These are phyloP conservation scores for Viola odorata DNA, from an alignment of 345 rosid genomes.

Conservation along the genomic window DNA sequence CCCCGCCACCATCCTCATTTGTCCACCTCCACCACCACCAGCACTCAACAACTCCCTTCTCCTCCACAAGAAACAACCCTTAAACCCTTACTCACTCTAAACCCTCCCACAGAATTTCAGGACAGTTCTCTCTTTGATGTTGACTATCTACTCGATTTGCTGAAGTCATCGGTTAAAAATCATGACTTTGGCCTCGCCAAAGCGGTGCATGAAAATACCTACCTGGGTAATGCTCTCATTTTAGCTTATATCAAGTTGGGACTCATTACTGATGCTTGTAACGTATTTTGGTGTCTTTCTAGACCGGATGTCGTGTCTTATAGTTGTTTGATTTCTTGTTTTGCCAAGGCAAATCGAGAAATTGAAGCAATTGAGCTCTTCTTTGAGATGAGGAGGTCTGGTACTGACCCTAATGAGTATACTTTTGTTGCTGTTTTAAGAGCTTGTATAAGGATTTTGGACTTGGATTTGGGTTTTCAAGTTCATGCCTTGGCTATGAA, in stretches of 20 bases:
- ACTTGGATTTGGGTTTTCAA: slow-evolving; percentile 46
- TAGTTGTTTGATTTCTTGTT: slow-evolving; percentile 54
- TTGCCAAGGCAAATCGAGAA: slow-evolving; percentile 47
- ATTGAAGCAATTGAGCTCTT: slow-evolving; percentile 49
- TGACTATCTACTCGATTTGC: slow-evolving; percentile 35
- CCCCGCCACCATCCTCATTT: slow-evolving; percentile 15
- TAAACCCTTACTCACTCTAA: not conserved
- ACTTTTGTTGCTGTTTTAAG: slow-evolving; percentile 50
- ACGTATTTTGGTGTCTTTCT: slow-evolving; percentile 42
- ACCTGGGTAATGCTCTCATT: slow-evolving; percentile 48
- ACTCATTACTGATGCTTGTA: slow-evolving; percentile 38
- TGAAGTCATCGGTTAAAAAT: slow-evolving; percentile 46
- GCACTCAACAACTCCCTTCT: not conserved
- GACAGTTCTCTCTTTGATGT: slow-evolving; percentile 10
- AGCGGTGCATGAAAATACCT: slow-evolving; percentile 49
- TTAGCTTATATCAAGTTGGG: slow-evolving; percentile 64
- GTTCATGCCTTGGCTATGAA: slow-evolving; percentile 46
- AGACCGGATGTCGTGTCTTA: slow-evolving; percentile 66
- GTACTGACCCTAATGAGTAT: slow-evolving; percentile 45
- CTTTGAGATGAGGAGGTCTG: slow-evolving; percentile 46
- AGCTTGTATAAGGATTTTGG: slow-evolving; percentile 39
- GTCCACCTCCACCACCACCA: slow-evolving; percentile 11
- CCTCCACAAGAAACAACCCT: not conserved
- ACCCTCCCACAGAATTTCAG: slow-evolving; percentile 4
- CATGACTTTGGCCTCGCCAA: slow-evolving; percentile 41